Evolutionary conservation across 129 eudicot genomes (phyloP).

Genomic region (Pittosporum tobira): DNA sequence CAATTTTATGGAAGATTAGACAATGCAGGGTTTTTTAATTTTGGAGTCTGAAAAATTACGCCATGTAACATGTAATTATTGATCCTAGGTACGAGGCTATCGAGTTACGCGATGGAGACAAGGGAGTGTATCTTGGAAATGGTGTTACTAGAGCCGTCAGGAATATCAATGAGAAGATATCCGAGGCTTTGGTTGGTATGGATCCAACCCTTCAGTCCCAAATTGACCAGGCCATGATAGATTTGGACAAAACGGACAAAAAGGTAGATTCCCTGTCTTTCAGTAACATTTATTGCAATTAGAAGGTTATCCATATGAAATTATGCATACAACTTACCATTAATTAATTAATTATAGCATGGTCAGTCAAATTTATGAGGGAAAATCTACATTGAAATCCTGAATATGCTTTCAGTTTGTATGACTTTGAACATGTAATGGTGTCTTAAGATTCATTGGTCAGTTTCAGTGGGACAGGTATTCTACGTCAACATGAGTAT

Average conservation of each 20-base stretch:
- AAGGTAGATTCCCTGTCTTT: slow-evolving; percentile 42
- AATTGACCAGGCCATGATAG: slow-evolving; percentile 93
- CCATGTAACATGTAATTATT: slow-evolving; percentile 7
- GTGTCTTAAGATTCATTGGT: not conserved
- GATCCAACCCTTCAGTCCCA: slow-evolving; percentile 95
- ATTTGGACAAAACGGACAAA: slow-evolving; percentile 89
- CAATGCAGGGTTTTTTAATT: not conserved
- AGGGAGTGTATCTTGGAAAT: slow-evolving; percentile 82
- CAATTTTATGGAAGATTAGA: not conserved
- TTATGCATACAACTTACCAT: not conserved
- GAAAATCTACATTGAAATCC: no score
- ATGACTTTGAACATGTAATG: not conserved
- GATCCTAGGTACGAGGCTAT: slow-evolving; percentile 76
- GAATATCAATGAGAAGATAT: slow-evolving; percentile 81
- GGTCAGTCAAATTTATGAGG: no score
- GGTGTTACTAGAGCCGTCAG: slow-evolving; percentile 78
- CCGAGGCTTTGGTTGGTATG: slow-evolving; percentile 93
- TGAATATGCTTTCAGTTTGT: not conserved
- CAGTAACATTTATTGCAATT: not conserved
- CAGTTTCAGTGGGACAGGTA: not conserved
- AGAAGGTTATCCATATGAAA: not conserved
- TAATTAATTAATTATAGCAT: no score
- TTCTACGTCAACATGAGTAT: no score
- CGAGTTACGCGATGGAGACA: slow-evolving; percentile 91
- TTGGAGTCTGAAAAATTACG: not conserved